phyloP scores from a whole-genome alignment of 371 early-diverging fungal genomes.

The Actinomucor elegans region DNA sequence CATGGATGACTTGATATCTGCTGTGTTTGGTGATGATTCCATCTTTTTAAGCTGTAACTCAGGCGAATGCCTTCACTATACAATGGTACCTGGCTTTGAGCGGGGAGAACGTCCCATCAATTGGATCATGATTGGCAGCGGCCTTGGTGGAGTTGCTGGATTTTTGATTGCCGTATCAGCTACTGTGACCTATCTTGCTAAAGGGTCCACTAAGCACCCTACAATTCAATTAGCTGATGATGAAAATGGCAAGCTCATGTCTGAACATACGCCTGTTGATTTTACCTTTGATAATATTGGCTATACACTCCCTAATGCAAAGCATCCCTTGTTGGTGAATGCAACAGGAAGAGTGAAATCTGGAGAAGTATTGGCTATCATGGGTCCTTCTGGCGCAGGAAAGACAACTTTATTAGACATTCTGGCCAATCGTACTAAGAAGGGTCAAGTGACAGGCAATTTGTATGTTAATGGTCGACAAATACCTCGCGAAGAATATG shows the following conservation, averaged over 20 bases:
- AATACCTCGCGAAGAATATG: slow-evolving; percentile 53
- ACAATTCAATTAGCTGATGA: slow-evolving; percentile 56
- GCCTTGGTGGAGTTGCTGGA: slow-evolving; percentile 56
- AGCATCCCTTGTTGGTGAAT: slow-evolving; percentile 62
- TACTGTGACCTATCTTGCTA: slow-evolving; percentile 45
- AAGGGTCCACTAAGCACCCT: too few species aligned
- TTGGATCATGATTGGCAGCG: slow-evolving; percentile 59
- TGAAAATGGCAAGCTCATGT: slow-evolving; percentile 71
- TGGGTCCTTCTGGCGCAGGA: slow-evolving; percentile 79
- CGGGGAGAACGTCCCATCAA: slow-evolving; percentile 58
- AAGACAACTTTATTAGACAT: slow-evolving; percentile 78
- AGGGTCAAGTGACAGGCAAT: slow-evolving; percentile 60
- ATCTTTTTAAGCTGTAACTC: slow-evolving; percentile 69
- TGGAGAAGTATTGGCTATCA: slow-evolving; percentile 83
- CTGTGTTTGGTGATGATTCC: slow-evolving; percentile 75
- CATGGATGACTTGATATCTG: slow-evolving; percentile 71
- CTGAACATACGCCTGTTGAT: slow-evolving; percentile 68
- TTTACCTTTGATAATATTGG: slow-evolving; percentile 66
- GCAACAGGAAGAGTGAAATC: slow-evolving; percentile 75
- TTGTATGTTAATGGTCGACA: slow-evolving; percentile 68
- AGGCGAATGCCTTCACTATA: slow-evolving; percentile 88
- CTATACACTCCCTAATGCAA: slow-evolving; percentile 47
- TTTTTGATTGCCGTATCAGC: slow-evolving; percentile 52
- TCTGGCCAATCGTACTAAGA: slow-evolving; percentile 67
- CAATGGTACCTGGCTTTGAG: slow-evolving; percentile 81